Percentiles rank a stretch among this genome's conserved stretches.
These are phyloP conservation scores for Fusarium cyanostomum DNA, from an alignment of 2,329 filamentous ascomycete genomes.

Conservation along the genomic window DNA sequence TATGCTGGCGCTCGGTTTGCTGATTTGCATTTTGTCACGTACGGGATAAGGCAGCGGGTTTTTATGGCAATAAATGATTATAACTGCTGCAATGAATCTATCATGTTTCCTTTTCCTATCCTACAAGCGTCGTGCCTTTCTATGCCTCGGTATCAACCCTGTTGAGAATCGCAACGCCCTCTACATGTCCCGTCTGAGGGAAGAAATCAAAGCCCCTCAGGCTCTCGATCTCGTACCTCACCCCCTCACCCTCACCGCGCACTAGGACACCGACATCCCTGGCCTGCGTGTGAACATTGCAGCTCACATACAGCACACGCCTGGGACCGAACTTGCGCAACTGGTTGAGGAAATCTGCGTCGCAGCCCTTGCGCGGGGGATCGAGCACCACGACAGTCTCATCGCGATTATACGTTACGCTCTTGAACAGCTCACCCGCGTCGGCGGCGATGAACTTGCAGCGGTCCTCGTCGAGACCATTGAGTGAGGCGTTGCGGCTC, in stretches of 20 bases:
- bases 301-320: constrained; percentile 92
- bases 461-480: constrained; percentile 72
- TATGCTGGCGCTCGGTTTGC: constrained; percentile 4
- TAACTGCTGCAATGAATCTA: constrained; percentile 30
- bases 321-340: constrained; percentile 79
- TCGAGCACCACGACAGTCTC: constrained; percentile 96
- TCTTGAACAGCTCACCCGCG: constrained; percentile 82
- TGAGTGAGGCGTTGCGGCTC: constrained; percentile 78
- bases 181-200: constrained; percentile 81
- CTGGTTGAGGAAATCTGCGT: constrained; percentile 83
- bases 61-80: constrained; percentile 26
- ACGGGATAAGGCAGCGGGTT: constrained; percentile 19
- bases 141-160: constrained; percentile 53
- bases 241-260: constrained; percentile 64
- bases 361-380: constrained; percentile 95
- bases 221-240: constrained; percentile 86
- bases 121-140: constrained; percentile 19
- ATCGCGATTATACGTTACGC: constrained; percentile 75
- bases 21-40: constrained; percentile 7
- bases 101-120: constrained; percentile 9
- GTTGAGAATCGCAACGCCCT: constrained; percentile 73
- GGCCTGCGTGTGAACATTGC: constrained; percentile 98
- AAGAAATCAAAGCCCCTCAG: constrained; percentile 96
- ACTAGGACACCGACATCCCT: constrained; percentile 91
- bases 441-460: constrained; percentile 91